Base-by-base conservation (phyloP, 148 eudicot genomes). In the Linanthus parryae region DNA sequence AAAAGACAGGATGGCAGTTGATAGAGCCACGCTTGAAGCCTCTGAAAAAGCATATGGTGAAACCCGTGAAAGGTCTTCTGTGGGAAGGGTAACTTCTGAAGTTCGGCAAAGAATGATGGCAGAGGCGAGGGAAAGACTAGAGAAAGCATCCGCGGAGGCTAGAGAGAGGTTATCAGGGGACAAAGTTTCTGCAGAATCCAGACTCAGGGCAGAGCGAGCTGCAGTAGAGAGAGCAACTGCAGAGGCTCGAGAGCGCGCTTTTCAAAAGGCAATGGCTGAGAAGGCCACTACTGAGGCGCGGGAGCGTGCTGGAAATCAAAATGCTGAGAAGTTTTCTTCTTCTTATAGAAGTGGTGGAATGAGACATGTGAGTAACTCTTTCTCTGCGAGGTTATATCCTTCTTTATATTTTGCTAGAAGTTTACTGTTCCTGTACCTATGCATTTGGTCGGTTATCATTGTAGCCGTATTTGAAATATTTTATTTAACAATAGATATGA, bases 1-100 rank as follows among this genome's bases (percentile, higher is more conserved):
- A 62, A 94, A 94, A 73, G 99, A 94, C 65, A 75, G 91, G 54
- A 88, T 82, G 88, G 80, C 85, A 59, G 84, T 84, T 56, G 90
- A 81, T 34, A 41, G 70, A 46, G 85, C 83, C 37, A 73, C 69
- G 42, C 74, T 62, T 48, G 98, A 87, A 75, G 80, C 80, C 65
- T 77, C 66, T 55, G 94, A 79, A 50, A 81, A 79, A 59, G 80
- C 85, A 59, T 80, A 54, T 67, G 65, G 57, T 26, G 95, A 80
- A 58, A 67, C 78, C 46, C 80, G 80, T 37, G 96, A 76, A 35
- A 76, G 77, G 73, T 78, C 75, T 64, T 74, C 83, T 33, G 67
- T 81, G 61, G 97, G 81, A 63, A 83, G 70, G 65, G 81, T 83
- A 48, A 82, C 85, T 22, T 75, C 78, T 52, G 88, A 94, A 70